Evolutionary conservation across 805 yeast genomes (phyloP), one percentile per base, ranked within the genome.

Genomic region (Priceomyces haplophilus): DNA sequence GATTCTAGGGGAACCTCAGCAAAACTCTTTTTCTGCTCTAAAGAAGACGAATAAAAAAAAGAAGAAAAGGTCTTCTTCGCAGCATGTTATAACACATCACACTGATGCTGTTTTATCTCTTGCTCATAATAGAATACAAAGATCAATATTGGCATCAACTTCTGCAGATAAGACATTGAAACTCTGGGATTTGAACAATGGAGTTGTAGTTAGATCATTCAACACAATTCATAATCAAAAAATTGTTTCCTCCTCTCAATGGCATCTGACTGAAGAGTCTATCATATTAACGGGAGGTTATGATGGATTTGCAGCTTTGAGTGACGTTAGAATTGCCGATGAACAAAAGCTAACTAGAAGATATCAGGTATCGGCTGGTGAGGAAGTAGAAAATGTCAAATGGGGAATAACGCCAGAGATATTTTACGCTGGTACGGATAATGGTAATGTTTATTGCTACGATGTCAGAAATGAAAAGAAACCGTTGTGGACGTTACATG

Each of bases 91-190:
- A 10, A 79, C 88, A 15, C 93, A 86, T 61, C 99, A 93, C 64
- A 86, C 89, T 1, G 99, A 89, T 66, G 97, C 99, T 1, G 88
- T 93, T 21, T 78, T 93, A 46, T 85, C 97, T 1, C 72, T 93
- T 45, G 68, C 95, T 8, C 91, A 88, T 62, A 93, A 91, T 64
- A 80, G 75, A 55, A 74, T 71, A 34, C 95, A 87, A 66, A 79
- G 95, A 64, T 82, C 87, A 47, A 83, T 93, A 15, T 77, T 93
- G 46, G 96, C 95, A 12, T 88, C 97, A 7, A 87, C 97, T 2
- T 89, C 97, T 7, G 98, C 98, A 1, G 99, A 93, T 60, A 78
- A 82, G 48, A 93, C 99, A 1, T 87, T 93, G 37, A 93, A 93
- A 66, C 73, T 93, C 52, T 93, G 99, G 99, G 99, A 93, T 65